Conservation (phyloP, 257 asterid species). For the Nicotiana tomentosiformis region DNA sequence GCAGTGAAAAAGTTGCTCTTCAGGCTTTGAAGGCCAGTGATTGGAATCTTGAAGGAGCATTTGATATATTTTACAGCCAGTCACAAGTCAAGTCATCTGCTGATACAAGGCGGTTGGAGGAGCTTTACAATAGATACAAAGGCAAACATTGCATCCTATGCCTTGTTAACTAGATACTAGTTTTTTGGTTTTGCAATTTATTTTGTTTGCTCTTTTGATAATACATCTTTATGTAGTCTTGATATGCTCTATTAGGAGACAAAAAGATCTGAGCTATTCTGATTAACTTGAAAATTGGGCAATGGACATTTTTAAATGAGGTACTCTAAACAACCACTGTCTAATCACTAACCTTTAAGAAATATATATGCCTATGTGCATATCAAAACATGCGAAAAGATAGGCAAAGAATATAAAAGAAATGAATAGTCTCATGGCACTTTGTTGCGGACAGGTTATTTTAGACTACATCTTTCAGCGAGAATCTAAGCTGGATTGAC, state of each 20-base stretch:
- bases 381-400: no score
- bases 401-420: no score
- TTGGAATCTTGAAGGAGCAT: constrained; percentile 99
- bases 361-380: no score
- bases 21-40: constrained; percentile 88
- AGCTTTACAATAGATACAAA: constrained; percentile 89
- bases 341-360: no score
- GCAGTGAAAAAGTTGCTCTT: constrained; percentile 85
- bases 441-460: no score
- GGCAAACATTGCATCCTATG: constrained; percentile 30
- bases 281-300: neutral
- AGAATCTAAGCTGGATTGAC: no score
- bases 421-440: no score
- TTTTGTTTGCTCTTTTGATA: neutral
- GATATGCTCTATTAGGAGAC: neutral
- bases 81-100: constrained; percentile 65
- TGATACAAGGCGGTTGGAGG: constrained; percentile 86
- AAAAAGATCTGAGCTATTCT: neutral
- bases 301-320: no score
- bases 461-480: no score
- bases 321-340: no score
- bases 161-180: neutral
- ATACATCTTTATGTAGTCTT: neutral
- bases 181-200: neutral
- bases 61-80: constrained; percentile 87